A percentile compares a stretch with the other conserved stretches of the same genome.
phyloP scores from a whole-genome alignment of 2,329 filamentous ascomycete genomes.

The Dactylellina haptotyla region DNA sequence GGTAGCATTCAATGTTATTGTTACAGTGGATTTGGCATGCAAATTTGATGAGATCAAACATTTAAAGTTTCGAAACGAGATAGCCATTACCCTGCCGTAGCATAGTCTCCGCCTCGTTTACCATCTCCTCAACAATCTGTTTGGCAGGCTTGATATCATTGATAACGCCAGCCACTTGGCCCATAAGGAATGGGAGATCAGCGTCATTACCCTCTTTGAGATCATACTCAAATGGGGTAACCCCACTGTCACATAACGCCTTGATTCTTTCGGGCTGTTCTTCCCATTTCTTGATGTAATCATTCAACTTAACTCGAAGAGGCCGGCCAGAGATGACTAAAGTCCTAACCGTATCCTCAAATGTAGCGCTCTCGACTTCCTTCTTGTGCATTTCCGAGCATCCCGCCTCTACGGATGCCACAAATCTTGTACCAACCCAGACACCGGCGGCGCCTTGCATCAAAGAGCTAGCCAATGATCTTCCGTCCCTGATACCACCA shows the following conservation, averaged over 20 bases:
- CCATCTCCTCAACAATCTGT: slow-evolving; percentile 91
- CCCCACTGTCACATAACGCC: slow-evolving; percentile 76
- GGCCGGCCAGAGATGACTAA: slow-evolving; percentile 84
- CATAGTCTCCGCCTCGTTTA: slow-evolving; percentile 76
- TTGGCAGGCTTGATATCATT: slow-evolving; percentile 79
- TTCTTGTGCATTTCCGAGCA: slow-evolving; percentile 85
- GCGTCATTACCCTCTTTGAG: slow-evolving; percentile 83
- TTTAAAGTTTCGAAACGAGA: slow-evolving; percentile 37
- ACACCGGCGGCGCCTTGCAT: slow-evolving; percentile 90
- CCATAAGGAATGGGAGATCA: slow-evolving; percentile 91
- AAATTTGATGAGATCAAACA: not conserved
- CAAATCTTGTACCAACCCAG: slow-evolving; percentile 94
- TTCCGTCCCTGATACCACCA: slow-evolving; percentile 84
- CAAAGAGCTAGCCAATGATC: slow-evolving; percentile 80
- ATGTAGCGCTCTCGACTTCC: slow-evolving; percentile 80
- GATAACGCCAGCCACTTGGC: slow-evolving; percentile 86
- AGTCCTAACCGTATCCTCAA: slow-evolving; percentile 82
- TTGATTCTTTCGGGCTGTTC: slow-evolving; percentile 76
- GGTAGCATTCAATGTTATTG: too few relatives aligned
- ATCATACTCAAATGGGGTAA: slow-evolving; percentile 84
- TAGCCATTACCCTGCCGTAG: slow-evolving; percentile 61
- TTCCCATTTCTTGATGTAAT: slow-evolving; percentile 86
- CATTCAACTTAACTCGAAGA: slow-evolving; percentile 80
- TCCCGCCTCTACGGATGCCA: slow-evolving; percentile 81
- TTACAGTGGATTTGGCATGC: not conserved